Evolutionary conservation across 305 asterid genomes (phyloP), one percentile per base, ranked within the genome.

Genomic region (Fraxinus latifolia): DNA sequence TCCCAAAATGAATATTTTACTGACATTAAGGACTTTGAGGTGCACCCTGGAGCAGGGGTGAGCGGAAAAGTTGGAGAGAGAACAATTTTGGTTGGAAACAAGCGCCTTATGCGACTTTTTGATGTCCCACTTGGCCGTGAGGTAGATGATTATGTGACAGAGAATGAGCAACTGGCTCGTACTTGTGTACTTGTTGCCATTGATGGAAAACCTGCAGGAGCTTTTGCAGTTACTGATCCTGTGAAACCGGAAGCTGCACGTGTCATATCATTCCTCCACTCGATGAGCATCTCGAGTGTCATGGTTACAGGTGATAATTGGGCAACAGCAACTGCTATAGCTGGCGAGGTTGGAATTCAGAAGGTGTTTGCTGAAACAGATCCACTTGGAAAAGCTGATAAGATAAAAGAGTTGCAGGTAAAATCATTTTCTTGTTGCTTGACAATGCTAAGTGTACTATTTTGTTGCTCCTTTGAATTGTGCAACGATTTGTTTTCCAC

Each of bases 221-320:
- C 95, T 71, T 93, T 94, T 80, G 92, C 98, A 21, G 96, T 95
- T 55, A 93, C 96, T 67, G 98, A 95, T 77, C 99, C 98, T 1
- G 95, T 95, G 86, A 95, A 95, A 84, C 97, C 97, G 5, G 99
- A 92, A 80, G 95, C 97, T 70, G 89, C 90, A 74, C 84, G 82
- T 17, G 96, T 95, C 73, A 68, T 95, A 82, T 87, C 97, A 60
- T 89, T 88, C 85, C 97, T 95, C 81, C 92, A 53, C 80, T 85
- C 93, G 7, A 94, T 95, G 99, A 83, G 83, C 75, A 89, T 95
- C 74, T 78, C 91, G 19, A 90, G 94, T 82, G 97, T 94, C 80
- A 94, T 95, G 98, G 96, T 95, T 65, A 95, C 99, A 36, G 99
- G 99, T 72, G 99, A 95, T 89, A 95, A 95, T 91, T 95, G 97